These are phyloP conservation scores for Xanthoconium stramineum DNA, from an alignment of 768 basidiomycete species.

Conservation along the genomic window DNA sequence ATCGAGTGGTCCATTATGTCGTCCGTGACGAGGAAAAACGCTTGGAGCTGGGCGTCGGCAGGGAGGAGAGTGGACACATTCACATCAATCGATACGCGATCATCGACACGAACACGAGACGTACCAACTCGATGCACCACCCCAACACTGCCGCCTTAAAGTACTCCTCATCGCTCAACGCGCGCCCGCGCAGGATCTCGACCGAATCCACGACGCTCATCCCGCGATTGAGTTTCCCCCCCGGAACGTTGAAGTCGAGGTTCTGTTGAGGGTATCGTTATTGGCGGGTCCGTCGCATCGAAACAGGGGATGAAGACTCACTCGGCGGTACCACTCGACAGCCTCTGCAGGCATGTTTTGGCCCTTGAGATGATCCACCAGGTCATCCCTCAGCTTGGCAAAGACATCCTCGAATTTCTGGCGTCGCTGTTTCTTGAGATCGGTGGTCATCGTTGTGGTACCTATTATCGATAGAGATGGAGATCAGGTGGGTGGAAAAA, in stretches of 20 bases:
- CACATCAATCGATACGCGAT: too few relatives aligned
- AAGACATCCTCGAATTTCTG: constrained; percentile 72
- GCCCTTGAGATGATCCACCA: constrained; percentile 61
- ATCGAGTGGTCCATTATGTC: constrained; percentile 97
- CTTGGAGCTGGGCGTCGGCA: constrained; percentile 88
- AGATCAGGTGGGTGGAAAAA: background rate
- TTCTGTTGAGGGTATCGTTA: too few relatives aligned
- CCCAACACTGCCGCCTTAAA: constrained; percentile 84
- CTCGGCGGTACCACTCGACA: constrained; percentile 69
- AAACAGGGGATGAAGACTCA: too few relatives aligned
- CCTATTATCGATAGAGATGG: too few relatives aligned
- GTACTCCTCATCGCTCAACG: constrained; percentile 81
- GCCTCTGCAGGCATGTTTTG: constrained; percentile 85
- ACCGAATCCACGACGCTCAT: constrained; percentile 92
- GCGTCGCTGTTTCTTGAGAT: constrained; percentile 45
- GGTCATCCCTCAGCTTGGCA: constrained; percentile 70
- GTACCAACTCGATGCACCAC: constrained; percentile 93
- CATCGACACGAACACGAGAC: constrained; percentile 27
- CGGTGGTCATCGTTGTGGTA: constrained; percentile 16
- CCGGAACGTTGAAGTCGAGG: constrained; percentile 92
- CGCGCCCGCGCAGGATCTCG: constrained; percentile 75
- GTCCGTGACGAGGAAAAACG: constrained; percentile 88
- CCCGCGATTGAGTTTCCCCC: constrained; percentile 96
- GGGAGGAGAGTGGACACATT: background rate
- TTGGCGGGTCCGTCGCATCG: too few relatives aligned